These are phyloP conservation scores for Colletotrichum nymphaeae DNA, from an alignment of 2,329 filamentous ascomycete species.

Conservation along the genomic window DNA sequence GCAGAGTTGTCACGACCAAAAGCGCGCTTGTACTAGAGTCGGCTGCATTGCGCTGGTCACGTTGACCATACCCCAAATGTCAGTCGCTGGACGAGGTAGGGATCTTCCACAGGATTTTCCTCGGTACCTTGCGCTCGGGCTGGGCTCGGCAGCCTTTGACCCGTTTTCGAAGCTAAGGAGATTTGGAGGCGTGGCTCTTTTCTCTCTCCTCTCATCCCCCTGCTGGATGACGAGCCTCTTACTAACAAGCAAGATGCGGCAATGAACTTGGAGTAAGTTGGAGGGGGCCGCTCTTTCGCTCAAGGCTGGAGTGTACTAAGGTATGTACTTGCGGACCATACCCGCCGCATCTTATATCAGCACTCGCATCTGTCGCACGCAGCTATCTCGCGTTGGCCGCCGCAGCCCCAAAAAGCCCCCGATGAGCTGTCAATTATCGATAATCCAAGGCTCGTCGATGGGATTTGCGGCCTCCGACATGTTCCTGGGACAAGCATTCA, in stretches of 20 bases:
- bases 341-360: slow-evolving; percentile 10
- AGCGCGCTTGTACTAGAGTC: neutral
- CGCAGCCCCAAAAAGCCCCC: slow-evolving; percentile 17
- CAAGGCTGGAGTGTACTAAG: neutral
- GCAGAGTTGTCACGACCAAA: neutral
- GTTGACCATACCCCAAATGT: slow-evolving; percentile 3
- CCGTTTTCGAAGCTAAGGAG: slow-evolving; percentile 50
- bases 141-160: slow-evolving; percentile 27
- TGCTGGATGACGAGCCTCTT: slow-evolving; percentile 16
- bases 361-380: slow-evolving; percentile 26
- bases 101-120: slow-evolving; percentile 5
- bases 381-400: slow-evolving; percentile 25
- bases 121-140: slow-evolving; percentile 7
- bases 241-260: slow-evolving; percentile 7
- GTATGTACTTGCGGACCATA: neutral
- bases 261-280: neutral
- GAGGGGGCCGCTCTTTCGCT: neutral
- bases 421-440: slow-evolving; percentile 28
- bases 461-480: neutral
- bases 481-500: neutral
- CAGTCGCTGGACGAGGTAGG: neutral
- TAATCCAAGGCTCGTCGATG: neutral
- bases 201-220: neutral
- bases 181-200: slow-evolving; percentile 50
- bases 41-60: slow-evolving; percentile 12